Evolutionary conservation across 768 basidiomycete species (phyloP).

Genomic region (Auricularia heimuer): DNA sequence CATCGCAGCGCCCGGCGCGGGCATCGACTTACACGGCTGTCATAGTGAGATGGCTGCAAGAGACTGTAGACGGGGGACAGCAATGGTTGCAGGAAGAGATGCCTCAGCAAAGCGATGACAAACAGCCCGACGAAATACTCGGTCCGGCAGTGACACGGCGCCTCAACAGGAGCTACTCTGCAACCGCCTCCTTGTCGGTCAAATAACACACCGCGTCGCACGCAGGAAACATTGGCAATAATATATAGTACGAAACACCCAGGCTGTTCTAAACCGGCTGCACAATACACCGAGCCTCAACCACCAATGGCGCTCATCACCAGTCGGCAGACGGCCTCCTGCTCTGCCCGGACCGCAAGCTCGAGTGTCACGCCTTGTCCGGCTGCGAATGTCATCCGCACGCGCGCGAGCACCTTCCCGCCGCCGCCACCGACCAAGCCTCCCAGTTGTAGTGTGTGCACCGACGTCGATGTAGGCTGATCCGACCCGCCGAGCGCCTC

Average conservation of each 20-base stretch:
- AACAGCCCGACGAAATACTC: neutral
- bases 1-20: neutral
- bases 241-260: too few species aligned
- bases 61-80: neutral
- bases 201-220: neutral
- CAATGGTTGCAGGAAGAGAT: neutral
- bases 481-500: conserved; percentile 91
- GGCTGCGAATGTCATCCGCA: conserved; percentile 89
- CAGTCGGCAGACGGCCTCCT: conserved; percentile 73
- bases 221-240: neutral
- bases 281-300: conserved; percentile 16
- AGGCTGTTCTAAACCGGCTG: neutral
- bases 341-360: conserved; percentile 83
- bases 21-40: neutral
- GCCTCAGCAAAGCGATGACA: neutral
- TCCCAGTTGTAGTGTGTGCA: conserved; percentile 90
- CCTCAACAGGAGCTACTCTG: neutral
- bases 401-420: conserved; percentile 90
- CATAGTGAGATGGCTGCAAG: neutral
- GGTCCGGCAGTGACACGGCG: neutral
- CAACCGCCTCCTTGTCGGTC: neutral
- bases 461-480: conserved; percentile 64
- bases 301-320: conserved; percentile 85
- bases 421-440: conserved; percentile 87
- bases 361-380: conserved; percentile 91